Conservation (phyloP, 768 basidiomycete genomes). For the Hygrophorus pudorinus region DNA sequence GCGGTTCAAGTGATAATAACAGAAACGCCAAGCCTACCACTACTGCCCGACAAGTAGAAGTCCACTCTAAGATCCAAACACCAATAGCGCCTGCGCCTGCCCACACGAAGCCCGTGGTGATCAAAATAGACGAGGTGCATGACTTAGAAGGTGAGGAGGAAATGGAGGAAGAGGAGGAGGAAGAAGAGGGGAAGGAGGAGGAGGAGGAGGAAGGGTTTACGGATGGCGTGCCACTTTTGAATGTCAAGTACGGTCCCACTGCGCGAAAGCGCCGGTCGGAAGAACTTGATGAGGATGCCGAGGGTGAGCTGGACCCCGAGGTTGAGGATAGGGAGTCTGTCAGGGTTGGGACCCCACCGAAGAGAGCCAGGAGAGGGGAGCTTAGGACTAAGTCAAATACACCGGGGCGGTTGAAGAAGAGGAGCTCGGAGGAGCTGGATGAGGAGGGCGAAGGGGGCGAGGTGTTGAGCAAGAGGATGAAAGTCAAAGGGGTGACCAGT, state of each 20-base stretch:
- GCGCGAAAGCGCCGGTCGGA: conserved; percentile 13
- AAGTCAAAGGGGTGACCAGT: background rate
- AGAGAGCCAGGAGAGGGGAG: conserved; percentile 10
- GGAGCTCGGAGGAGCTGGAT: conserved; percentile 42
- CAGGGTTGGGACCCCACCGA: conserved; percentile 11
- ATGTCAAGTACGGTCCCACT: background rate
- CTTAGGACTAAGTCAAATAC: conserved; percentile 9
- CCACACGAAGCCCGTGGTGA: conserved; percentile 17
- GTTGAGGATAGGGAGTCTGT: background rate
- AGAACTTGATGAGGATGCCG: conserved; percentile 11
- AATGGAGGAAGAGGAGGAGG: conserved; percentile 11
- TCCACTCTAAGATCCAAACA: conserved; percentile 8
- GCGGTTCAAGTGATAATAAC: conserved; percentile 27
- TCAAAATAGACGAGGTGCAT: conserved; percentile 17
- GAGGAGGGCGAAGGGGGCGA: conserved; percentile 7
- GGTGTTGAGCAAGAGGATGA: conserved; percentile 3
- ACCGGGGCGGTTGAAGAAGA: conserved; percentile 28
- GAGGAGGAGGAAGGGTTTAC: conserved; percentile 7
- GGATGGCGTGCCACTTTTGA: background rate
- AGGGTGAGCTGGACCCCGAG: conserved; percentile 5
- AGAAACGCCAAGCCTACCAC: conserved; percentile 13
- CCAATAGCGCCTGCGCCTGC: conserved; percentile 2
- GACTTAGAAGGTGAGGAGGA: conserved; percentile 26
- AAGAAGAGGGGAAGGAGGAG: conserved; percentile 10
- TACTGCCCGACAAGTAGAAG: conserved; percentile 9